Conservation (phyloP, 768 basidiomycete species). For the Boletus sensibilis region DNA sequence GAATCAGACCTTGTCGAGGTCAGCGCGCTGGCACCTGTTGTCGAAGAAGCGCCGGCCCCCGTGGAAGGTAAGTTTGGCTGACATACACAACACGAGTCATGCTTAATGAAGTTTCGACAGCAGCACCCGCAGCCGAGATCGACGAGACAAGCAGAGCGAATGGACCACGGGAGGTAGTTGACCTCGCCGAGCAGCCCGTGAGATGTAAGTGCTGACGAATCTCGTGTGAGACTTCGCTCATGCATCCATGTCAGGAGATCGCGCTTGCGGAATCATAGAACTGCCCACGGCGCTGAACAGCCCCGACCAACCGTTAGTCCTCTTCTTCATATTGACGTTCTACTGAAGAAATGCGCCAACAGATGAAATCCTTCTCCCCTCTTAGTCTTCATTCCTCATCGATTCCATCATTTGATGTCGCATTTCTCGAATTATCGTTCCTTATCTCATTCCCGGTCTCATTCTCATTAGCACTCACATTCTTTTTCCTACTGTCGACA, state of each 20-base stretch:
- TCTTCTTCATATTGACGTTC: neutral
- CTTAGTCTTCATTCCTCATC: neutral
- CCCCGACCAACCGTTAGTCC: neutral
- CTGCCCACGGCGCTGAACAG: neutral
- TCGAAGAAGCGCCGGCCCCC: neutral
- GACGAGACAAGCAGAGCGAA: neutral
- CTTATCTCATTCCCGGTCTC: neutral
- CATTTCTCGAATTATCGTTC: conserved; percentile 2
- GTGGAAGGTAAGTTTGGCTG: neutral
- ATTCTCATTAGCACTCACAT: neutral
- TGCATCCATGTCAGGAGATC: neutral
- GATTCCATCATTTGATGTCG: neutral
- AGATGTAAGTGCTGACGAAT: conserved; percentile 12
- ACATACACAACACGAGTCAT: neutral
- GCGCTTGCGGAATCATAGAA: conserved; percentile 1
- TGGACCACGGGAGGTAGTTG: neutral
- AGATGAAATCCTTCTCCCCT: neutral
- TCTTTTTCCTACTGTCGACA: conserved; percentile 11
- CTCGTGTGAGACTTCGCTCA: neutral
- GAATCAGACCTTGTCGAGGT: neutral
- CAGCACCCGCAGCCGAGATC: neutral
- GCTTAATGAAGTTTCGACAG: neutral
- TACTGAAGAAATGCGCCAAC: neutral
- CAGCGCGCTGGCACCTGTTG: neutral
- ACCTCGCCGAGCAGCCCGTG: neutral